Base-by-base conservation (phyloP, 2,329 filamentous ascomycete genomes). In the Hypoxylon sp. region DNA sequence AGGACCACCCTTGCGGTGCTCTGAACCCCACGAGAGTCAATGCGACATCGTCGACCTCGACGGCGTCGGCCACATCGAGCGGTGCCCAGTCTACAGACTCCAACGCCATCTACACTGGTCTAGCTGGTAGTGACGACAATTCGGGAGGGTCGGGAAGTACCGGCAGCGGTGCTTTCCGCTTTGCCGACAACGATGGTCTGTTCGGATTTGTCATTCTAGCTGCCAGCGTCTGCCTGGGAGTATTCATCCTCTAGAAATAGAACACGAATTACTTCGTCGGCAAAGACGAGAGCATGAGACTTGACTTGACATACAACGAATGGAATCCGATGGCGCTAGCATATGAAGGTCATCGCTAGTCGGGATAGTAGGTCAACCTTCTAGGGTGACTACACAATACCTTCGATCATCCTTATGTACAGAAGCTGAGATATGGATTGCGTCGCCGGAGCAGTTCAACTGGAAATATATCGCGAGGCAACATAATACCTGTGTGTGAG, bases 1-100 rank as follows among this genome's bases (percentile, higher is more conserved):
- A 85, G 70, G 79, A 93, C 65, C 81, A 93, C 79, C 90, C 88
- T 2, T 94, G 91, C 76, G 91, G 91, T 75, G 91, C 91, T 37
- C 82, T 82, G 70, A 80, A 85, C 73, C 91, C 91, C 13, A 85
- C 77, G 43, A 82, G 81, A 58, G 77, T 81, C 75, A 93, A 92
- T 78, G 71, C 75, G 4, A 85, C 85, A n/a, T 54, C 64, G 6
- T 77, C 82, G 6, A 79, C 80, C 17, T 77, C 81, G 15, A 78
- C 79, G 8, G 49, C 56, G 10, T 74, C 81, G 6, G 74, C 80
- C 4, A 74, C 78, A 11, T 72, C 80, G 15, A 78, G 80, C 22
- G 74, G 76, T 1, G 72, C 75, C 19, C 71, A 75, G 22, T 69
- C 74, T 5, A 74, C 75, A 30, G 74, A 76, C 19, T 67, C 68